Conservation (phyloP, 306 rosid genomes). For the Malus sylvestris region DNA sequence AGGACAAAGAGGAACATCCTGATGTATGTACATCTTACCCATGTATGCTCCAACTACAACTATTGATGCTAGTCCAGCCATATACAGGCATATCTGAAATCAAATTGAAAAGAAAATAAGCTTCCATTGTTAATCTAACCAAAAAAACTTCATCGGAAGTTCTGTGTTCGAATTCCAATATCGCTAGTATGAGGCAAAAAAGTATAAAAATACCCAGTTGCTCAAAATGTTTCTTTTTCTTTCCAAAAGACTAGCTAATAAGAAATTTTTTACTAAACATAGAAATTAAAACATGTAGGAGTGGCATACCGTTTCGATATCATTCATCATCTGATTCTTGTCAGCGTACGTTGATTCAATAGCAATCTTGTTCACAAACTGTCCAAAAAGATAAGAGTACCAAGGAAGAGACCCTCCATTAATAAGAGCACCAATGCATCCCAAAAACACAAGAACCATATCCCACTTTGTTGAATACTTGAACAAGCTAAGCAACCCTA, state of each 20-base stretch:
- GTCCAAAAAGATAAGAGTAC: conserved; percentile 70
- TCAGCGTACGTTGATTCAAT: conserved; percentile 17
- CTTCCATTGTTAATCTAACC: not conserved
- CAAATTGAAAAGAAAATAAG: conserved; percentile 2
- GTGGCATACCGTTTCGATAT: conserved; percentile 42
- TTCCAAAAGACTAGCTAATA: too few relatives aligned
- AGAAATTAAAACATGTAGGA: not conserved
- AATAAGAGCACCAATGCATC: conserved; percentile 80
- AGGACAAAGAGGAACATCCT: not conserved
- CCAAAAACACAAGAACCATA: conserved; percentile 62
- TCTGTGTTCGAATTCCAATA: not conserved
- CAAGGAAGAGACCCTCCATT: conserved; percentile 91
- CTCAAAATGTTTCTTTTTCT: too few relatives aligned
- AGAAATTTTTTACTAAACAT: not conserved
- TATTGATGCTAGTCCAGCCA: conserved; percentile 60
- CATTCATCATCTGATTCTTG: conserved; percentile 42
- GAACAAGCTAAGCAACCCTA: conserved; percentile 70
- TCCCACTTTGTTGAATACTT: conserved; percentile 77
- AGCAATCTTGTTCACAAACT: conserved; percentile 59
- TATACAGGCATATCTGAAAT: conserved; percentile 60
- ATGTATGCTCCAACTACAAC: conserved; percentile 78
- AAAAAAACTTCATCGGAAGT: not conserved
- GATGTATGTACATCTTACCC: conserved; percentile 38
- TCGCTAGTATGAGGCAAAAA: not conserved
- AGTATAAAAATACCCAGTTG: too few relatives aligned